Percentiles rank a stretch among this genome's conserved stretches.
Conservation (phyloP, 2,329 filamentous ascomycete species). For the Dothideomycetidae sp. region DNA sequence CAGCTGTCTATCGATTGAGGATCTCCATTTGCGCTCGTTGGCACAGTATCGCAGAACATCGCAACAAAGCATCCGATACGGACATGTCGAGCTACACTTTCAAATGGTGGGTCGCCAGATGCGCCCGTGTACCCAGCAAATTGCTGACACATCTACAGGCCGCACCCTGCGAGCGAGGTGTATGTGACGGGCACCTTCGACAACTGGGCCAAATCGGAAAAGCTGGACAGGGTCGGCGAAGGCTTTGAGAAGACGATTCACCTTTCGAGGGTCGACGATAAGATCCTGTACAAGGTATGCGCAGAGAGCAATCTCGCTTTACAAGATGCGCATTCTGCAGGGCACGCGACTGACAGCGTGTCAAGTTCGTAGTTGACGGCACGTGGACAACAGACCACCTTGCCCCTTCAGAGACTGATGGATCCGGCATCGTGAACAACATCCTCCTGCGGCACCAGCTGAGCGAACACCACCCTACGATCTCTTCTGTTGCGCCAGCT, state of each 20-base stretch:
- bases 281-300: slow-evolving; percentile 88
- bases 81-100: slow-evolving; percentile 56
- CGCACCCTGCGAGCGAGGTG: slow-evolving; percentile 69
- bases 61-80: too few relatives aligned
- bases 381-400: slow-evolving; percentile 74
- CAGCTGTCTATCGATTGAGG: too few relatives aligned
- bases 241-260: slow-evolving; percentile 68
- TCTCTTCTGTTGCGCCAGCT: slow-evolving; percentile 54
- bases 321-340: not conserved
- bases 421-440: slow-evolving; percentile 81
- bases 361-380: slow-evolving; percentile 94
- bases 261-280: slow-evolving; percentile 50
- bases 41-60: too few relatives aligned
- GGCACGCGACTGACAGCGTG: slow-evolving; percentile 8
- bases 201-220: slow-evolving; percentile 76
- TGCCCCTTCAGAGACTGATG: slow-evolving; percentile 69
- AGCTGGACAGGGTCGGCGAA: slow-evolving; percentile 61
- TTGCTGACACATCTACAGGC: slow-evolving; percentile 41
- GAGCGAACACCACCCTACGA: slow-evolving; percentile 34
- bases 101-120: slow-evolving; percentile 48
- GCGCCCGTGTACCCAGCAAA: slow-evolving; percentile 4
- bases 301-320: not conserved
- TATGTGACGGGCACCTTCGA: slow-evolving; percentile 95
- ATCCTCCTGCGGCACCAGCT: slow-evolving; percentile 67
- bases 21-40: too few relatives aligned